Conservation (phyloP, 192 early-diverging fungal species). For the Jimgerdemannia lactiflua region DNA sequence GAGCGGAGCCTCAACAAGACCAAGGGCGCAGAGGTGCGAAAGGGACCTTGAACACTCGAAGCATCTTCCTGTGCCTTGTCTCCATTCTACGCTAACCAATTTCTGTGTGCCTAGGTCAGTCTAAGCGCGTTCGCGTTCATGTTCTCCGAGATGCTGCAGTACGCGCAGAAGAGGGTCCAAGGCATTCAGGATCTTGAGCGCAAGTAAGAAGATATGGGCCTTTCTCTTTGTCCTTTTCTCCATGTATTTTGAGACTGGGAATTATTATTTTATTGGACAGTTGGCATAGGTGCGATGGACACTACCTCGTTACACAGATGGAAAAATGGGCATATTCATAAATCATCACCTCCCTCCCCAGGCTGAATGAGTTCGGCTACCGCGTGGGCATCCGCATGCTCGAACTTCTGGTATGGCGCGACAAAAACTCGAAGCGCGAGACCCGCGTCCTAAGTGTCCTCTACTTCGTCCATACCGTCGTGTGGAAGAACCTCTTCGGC, state of each 20-base stretch:
- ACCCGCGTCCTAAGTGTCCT: constrained; percentile 85
- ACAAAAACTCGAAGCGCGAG: constrained; percentile 86
- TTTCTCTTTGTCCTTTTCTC: too few species aligned
- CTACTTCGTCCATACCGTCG: constrained; percentile 89
- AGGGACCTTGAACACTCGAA: background rate
- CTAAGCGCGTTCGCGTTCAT: constrained; percentile 86
- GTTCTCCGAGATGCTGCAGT: constrained; percentile 94
- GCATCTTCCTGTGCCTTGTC: background rate
- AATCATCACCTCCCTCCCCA: constrained; percentile 28
- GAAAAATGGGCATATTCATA: background rate
- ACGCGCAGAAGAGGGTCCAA: constrained; percentile 93
- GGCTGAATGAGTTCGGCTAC: constrained; percentile 90
- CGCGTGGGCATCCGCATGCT: constrained; percentile 87
- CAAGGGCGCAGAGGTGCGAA: constrained; percentile 62
- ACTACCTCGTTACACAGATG: background rate
- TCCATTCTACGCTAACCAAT: background rate
- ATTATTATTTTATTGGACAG: too few species aligned
- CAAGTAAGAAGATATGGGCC: constrained; percentile 66
- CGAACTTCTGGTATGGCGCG: constrained; percentile 90
- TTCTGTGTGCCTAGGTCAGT: constrained; percentile 63
- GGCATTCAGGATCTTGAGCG: constrained; percentile 96
- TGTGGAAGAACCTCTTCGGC: constrained; percentile 96
- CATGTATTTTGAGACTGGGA: too few species aligned
- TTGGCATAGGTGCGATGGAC: too few species aligned
- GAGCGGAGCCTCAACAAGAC: constrained; percentile 78